phyloP scores from a whole-genome alignment of 2,329 filamentous ascomycete species.

The Didymella exigua region DNA sequence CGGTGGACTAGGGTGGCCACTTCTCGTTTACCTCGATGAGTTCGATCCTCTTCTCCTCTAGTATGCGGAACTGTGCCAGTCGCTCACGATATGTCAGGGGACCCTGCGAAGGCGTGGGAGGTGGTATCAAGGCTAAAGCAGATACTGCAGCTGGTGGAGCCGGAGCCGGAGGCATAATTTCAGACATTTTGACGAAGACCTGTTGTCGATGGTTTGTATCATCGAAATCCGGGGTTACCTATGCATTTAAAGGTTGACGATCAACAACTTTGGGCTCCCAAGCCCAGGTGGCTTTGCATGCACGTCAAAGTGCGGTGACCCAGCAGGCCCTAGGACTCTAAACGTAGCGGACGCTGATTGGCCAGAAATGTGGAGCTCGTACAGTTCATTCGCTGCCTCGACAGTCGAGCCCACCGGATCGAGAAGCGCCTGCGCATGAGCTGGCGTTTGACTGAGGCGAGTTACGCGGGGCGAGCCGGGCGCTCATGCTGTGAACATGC shows the following conservation, averaged over 20 bases:
- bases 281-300: slow-evolving; percentile 42
- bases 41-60: slow-evolving; percentile 46
- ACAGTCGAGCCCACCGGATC: slow-evolving; percentile 34
- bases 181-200: slow-evolving; percentile 25
- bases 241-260: slow-evolving; percentile 36
- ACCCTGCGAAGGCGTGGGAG: slow-evolving; percentile 18
- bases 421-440: slow-evolving; percentile 27
- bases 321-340: slow-evolving; percentile 37
- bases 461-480: slow-evolving; percentile 25
- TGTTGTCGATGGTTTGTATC: slow-evolving; percentile 10
- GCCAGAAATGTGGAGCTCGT: slow-evolving; percentile 30
- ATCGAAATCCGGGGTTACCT: slow-evolving; percentile 30
- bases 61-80: slow-evolving; percentile 44
- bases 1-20: neutral
- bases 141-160: slow-evolving; percentile 12
- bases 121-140: slow-evolving; percentile 11
- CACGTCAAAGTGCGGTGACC: slow-evolving; percentile 41
- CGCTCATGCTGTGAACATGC: slow-evolving; percentile 2
- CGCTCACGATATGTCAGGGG: slow-evolving; percentile 41
- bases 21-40: slow-evolving; percentile 41
- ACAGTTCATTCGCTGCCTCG: slow-evolving; percentile 39
- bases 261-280: slow-evolving; percentile 35
- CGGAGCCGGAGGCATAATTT: slow-evolving; percentile 18
- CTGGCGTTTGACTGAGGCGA: slow-evolving; percentile 27
- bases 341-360: slow-evolving; percentile 47